Evolutionary conservation across 345 rosid species (phyloP).

Genomic region (sweet orange (Citrus sinensis)): DVS_A1.0 CM039169.1:23857001-23857500

Average conservation of each 20-base stretch:
- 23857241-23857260: too few relatives aligned
- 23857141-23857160: not conserved
- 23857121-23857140: not conserved
- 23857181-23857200: not conserved
- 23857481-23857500: too few relatives aligned
- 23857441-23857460: too few relatives aligned
- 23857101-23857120: not conserved
- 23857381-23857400: accelerated
- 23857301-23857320: slow-evolving; percentile 98
- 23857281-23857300: slow-evolving; percentile 58
- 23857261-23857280: too few relatives aligned
- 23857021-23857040: slow-evolving; percentile 52
- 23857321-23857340: slow-evolving; percentile 99
- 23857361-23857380: slow-evolving; percentile 13
- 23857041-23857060: slow-evolving; percentile 54
- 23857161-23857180: not conserved
- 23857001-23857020: slow-evolving; percentile 53
- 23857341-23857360: slow-evolving; percentile 97
- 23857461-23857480: too few relatives aligned
- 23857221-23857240: too few relatives aligned
- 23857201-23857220: not conserved
- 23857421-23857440: too few relatives aligned
- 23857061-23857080: slow-evolving; percentile 59
- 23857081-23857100: not conserved
- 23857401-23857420: too few relatives aligned